A percentile compares a stretch with the other conserved stretches of the same genome.
phyloP scores from a whole-genome alignment of 192 early-diverging fungal species.

The Entomortierella chlamydospora region DNA sequence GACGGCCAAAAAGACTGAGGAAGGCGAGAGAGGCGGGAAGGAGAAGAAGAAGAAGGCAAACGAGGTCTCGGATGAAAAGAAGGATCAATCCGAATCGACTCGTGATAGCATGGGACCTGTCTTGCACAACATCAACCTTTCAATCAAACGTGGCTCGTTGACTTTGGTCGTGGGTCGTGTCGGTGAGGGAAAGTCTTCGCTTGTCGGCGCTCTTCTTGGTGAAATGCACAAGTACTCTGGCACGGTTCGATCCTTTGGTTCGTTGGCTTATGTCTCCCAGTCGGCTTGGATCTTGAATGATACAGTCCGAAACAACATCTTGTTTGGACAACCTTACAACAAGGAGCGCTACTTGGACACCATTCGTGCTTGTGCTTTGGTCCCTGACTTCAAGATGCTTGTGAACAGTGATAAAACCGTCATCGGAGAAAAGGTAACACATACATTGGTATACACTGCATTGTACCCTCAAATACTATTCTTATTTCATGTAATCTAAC shows the following conservation, averaged over 20 bases:
- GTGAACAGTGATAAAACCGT: slow-evolving; percentile 90
- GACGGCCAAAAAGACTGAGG: background rate
- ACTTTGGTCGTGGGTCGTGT: slow-evolving; percentile 63
- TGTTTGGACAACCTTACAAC: slow-evolving; percentile 87
- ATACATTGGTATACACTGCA: background rate
- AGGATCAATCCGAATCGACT: background rate
- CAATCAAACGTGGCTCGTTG: slow-evolving; percentile 56
- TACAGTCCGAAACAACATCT: slow-evolving; percentile 90
- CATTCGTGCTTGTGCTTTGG: slow-evolving; percentile 85
- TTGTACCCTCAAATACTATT: background rate
- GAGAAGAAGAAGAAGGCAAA: background rate
- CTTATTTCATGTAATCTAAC: background rate
- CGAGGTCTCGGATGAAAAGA: background rate
- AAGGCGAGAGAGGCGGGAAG: background rate
- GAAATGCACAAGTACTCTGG: slow-evolving; percentile 62
- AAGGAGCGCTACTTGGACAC: slow-evolving; percentile 63
- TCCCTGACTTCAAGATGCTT: slow-evolving; percentile 85
- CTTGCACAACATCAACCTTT: slow-evolving; percentile 55
- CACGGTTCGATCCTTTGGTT: slow-evolving; percentile 23
- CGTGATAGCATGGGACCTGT: slow-evolving; percentile 43
- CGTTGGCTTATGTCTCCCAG: slow-evolving; percentile 58
- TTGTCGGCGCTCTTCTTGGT: slow-evolving; percentile 60
- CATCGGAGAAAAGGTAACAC: slow-evolving; percentile 79
- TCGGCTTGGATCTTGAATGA: slow-evolving; percentile 96
- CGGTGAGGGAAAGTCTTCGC: slow-evolving; percentile 67